Percentiles rank a stretch among this genome's conserved stretches.
These are phyloP conservation scores for Sporothrix brunneoviolacea DNA, from an alignment of 2,329 filamentous ascomycete genomes.

Conservation along the genomic window DNA sequence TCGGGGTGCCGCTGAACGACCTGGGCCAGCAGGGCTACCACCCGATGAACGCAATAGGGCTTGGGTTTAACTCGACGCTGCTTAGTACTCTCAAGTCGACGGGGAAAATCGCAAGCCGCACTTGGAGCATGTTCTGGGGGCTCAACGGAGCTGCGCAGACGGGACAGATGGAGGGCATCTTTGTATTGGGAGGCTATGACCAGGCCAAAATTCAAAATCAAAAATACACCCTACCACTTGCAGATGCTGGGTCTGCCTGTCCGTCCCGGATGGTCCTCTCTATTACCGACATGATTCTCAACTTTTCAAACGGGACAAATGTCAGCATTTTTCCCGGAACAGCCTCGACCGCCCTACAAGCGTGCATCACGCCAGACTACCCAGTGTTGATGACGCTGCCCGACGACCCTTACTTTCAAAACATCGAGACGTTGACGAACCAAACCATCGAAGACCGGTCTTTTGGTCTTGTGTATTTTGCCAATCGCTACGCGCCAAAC, in stretches of 20 bases:
- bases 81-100: conserved; percentile 22
- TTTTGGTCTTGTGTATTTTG: conserved; percentile 5
- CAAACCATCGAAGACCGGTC: conserved; percentile 10
- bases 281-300: conserved; percentile 25
- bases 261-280: conserved; percentile 23
- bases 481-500: background rate
- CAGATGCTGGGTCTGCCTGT: conserved; percentile 16
- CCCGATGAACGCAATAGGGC: conserved; percentile 21
- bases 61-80: conserved; percentile 27
- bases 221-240: conserved; percentile 19
- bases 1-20: conserved; percentile 20
- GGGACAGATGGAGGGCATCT: conserved; percentile 20
- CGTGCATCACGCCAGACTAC: conserved; percentile 20
- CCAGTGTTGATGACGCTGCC: conserved; percentile 19
- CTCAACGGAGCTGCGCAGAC: conserved; percentile 12
- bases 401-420: conserved; percentile 18
- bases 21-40: conserved; percentile 20
- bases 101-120: conserved; percentile 24
- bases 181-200: conserved; percentile 27
- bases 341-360: conserved; percentile 11
- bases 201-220: conserved; percentile 18
- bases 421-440: conserved; percentile 7
- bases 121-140: conserved; percentile 29
- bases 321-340: conserved; percentile 22
- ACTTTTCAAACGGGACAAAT: conserved; percentile 28